These are phyloP conservation scores for Heliamphora ciliata DNA, from an alignment of 179 eudicot genomes.

Conservation along the genomic window DNA sequence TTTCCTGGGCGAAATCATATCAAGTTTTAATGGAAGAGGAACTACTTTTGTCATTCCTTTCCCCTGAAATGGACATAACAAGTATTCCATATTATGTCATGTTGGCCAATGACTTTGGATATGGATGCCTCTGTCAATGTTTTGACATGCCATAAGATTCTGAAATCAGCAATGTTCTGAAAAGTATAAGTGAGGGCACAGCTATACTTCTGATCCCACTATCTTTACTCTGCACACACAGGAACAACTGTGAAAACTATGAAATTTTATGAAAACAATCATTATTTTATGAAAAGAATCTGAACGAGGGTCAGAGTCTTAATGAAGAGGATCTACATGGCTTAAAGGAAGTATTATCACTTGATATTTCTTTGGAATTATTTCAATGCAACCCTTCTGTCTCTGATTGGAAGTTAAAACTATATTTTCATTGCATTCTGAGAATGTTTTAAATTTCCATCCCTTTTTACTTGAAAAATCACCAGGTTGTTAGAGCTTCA, in stretches of 20 bases:
- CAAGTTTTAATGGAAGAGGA: too few species aligned
- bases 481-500: slow-evolving; percentile 54
- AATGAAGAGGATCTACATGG: too few species aligned
- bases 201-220: not conserved
- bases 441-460: not conserved
- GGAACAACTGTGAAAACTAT: too few species aligned
- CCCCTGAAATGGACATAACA: too few species aligned
- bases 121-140: not conserved
- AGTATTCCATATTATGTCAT: not conserved
- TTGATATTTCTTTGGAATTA: too few species aligned
- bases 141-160: not conserved
- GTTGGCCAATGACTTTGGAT: not conserved
- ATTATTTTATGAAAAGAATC: too few species aligned
- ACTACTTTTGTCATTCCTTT: too few species aligned
- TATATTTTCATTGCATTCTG: not conserved
- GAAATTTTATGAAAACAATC: too few species aligned
- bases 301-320: too few species aligned
- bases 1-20: not conserved
- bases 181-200: not conserved
- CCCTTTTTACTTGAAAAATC: not conserved
- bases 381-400: not conserved
- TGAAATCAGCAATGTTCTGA: too few species aligned
- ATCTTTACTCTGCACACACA: too few species aligned
- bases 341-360: too few species aligned
- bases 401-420: not conserved